phyloP scores from a whole-genome alignment of 345 rosid genomes.

The Euphorbia tirucalli region DNA sequence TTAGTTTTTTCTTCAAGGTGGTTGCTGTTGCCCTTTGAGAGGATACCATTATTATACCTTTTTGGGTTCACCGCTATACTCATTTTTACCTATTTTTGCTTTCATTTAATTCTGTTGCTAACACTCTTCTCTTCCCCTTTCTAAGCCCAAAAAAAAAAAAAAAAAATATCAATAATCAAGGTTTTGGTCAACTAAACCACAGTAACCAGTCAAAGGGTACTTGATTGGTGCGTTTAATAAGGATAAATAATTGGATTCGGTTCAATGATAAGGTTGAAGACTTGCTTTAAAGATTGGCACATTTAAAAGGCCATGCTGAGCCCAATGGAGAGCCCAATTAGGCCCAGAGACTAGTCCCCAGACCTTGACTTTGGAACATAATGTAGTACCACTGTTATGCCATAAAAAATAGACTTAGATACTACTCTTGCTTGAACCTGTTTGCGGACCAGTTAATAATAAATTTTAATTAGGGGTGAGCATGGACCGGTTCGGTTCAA shows the following conservation, averaged over 20 bases:
- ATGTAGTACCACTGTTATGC: too few relatives aligned
- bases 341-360: too few relatives aligned
- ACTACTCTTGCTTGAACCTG: too few relatives aligned
- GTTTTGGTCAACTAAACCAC: conserved; percentile 7
- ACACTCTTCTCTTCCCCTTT: background rate
- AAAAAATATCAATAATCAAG: background rate
- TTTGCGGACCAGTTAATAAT: too few relatives aligned
- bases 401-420: too few relatives aligned
- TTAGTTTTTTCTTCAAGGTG: conserved; percentile 9
- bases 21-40: conserved; percentile 13
- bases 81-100: too few relatives aligned
- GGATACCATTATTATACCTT: conserved; percentile 19
- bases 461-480: too few relatives aligned
- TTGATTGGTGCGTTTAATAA: background rate
- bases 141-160: too few relatives aligned
- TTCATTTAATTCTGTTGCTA: background rate
- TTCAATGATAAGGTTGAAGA: too few relatives aligned
- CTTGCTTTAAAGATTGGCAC: too few relatives aligned
- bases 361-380: too few relatives aligned
- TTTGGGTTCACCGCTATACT: conserved; percentile 15
- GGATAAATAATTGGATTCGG: background rate
- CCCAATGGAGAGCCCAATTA: background rate
- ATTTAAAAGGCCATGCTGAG: background rate
- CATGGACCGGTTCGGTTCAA: too few relatives aligned
- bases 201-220: background rate